Conservation (phyloP, 1,284 basidiomycete genomes). For the Laetiporus sulphureus region DNA sequence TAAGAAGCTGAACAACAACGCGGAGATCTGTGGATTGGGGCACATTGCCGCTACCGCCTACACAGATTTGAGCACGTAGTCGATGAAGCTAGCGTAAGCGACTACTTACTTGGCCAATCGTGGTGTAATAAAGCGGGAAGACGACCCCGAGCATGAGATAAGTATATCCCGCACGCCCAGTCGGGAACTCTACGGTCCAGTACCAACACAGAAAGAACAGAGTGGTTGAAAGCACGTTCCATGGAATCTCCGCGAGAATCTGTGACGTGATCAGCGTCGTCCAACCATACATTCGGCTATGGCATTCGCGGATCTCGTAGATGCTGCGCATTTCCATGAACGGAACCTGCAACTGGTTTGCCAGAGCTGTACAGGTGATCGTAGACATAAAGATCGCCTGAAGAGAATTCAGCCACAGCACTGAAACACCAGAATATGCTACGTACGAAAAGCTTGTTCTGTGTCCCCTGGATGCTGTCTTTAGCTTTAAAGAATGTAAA, state of each 20-base stretch:
- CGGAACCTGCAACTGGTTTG: conserved; percentile 48
- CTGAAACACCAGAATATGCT: background rate
- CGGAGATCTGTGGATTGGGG: conserved; percentile 60
- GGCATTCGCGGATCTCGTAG: conserved; percentile 60
- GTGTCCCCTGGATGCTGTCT: conserved; percentile 63
- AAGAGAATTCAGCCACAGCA: background rate
- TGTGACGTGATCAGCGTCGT: conserved; percentile 61
- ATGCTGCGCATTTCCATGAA: conserved; percentile 49
- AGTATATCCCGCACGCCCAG: conserved; percentile 47
- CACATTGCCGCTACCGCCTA: conserved; percentile 59
- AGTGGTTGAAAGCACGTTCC: conserved; percentile 54
- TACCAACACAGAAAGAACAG: conserved; percentile 66
- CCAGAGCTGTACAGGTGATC: conserved; percentile 38
- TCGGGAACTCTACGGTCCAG: conserved; percentile 60
- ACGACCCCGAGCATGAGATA: conserved; percentile 45
- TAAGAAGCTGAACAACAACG: conserved; percentile 54
- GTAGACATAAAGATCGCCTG: conserved; percentile 40
- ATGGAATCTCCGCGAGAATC: conserved; percentile 57
- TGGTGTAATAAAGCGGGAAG: conserved; percentile 55
- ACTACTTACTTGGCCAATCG: conserved; percentile 33
- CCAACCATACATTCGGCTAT: conserved; percentile 82
- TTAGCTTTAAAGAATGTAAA: conserved; percentile 69
- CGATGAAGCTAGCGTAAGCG: too few relatives aligned
- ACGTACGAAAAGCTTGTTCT: conserved; percentile 74
- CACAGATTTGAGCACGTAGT: conserved; percentile 35